Evolutionary conservation across 1,284 basidiomycete genomes (phyloP).

Genomic region (Apiotrichum gracile): DNA sequence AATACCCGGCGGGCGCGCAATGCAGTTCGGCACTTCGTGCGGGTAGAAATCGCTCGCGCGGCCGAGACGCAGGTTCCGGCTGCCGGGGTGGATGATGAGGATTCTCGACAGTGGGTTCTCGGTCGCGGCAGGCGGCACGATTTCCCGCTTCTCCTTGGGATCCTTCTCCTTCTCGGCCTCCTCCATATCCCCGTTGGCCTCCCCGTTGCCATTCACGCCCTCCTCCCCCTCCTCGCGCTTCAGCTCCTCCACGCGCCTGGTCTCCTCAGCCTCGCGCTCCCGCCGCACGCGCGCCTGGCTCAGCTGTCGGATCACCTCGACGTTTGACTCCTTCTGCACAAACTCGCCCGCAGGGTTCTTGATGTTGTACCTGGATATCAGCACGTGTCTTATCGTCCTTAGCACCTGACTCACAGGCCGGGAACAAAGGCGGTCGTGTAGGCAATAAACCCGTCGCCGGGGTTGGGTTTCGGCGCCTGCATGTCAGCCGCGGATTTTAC

Average conservation of each 20-base stretch:
- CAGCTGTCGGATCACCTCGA: constrained; percentile 35
- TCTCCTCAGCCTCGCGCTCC: constrained; percentile 21
- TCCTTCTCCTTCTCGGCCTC: neutral
- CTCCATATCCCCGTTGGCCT: neutral
- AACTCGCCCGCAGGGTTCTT: constrained; percentile 44
- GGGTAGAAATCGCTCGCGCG: constrained; percentile 67
- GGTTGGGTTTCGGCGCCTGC: constrained; percentile 17
- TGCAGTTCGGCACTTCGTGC: constrained; percentile 45
- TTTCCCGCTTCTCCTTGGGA: neutral
- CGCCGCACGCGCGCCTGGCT: constrained; percentile 23
- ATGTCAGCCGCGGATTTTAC: too few species aligned
- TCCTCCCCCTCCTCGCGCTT: neutral
- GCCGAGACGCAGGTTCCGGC: constrained; percentile 78
- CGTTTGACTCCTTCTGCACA: constrained; percentile 31
- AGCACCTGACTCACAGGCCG: constrained; percentile 21
- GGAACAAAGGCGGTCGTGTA: constrained; percentile 40
- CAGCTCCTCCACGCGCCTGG: neutral
- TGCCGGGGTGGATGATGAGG: constrained; percentile 91
- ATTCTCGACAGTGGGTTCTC: constrained; percentile 40
- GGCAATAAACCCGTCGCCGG: constrained; percentile 12
- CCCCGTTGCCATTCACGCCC: neutral
- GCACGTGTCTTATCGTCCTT: too few species aligned
- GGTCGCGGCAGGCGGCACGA: neutral
- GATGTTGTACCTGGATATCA: constrained; percentile 39
- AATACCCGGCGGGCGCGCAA: constrained; percentile 26